Conservation (phyloP, 371 early-diverging fungal genomes). For the Rhizopus sp. region DNA sequence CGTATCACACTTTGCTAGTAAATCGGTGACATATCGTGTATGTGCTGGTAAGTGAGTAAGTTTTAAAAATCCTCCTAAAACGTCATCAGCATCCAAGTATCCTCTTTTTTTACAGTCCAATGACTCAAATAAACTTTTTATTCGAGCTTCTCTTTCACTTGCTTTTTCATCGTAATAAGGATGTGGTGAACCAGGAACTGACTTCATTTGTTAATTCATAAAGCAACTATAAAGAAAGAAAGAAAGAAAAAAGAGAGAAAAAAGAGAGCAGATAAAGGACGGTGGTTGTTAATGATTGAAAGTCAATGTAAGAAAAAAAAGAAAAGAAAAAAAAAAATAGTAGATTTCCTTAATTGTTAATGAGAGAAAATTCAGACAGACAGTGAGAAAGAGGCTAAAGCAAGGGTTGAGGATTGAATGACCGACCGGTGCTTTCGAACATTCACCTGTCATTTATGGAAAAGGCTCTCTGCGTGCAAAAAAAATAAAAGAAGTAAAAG, state of each 20-base stretch:
- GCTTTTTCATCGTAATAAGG: conserved; percentile 54
- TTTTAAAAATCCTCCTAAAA: conserved; percentile 50
- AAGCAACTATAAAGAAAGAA: neutral
- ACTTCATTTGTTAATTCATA: conserved; percentile 8
- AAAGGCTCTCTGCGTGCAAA: too few relatives aligned
- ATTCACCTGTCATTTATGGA: too few relatives aligned
- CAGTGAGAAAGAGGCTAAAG: neutral
- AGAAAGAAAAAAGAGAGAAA: neutral
- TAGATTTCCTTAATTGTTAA: neutral
- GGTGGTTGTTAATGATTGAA: conserved; percentile 1
- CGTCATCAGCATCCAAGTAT: conserved; percentile 49
- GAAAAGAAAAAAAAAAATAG: neutral
- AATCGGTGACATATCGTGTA: conserved; percentile 51
- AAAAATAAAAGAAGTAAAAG: too few relatives aligned
- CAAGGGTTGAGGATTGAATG: neutral
- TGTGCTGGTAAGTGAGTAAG: conserved; percentile 54
- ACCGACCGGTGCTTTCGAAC: too few relatives aligned
- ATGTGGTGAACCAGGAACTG: conserved; percentile 35
- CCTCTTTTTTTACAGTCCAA: conserved; percentile 46
- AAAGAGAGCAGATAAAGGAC: neutral
- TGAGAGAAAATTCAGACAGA: neutral
- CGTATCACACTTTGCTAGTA: conserved; percentile 61
- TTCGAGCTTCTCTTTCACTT: conserved; percentile 46
- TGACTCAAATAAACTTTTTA: conserved; percentile 49
- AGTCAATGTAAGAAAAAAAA: neutral